A percentile compares a stretch with the other conserved stretches of the same genome.
Conservation (phyloP, 495 filamentous ascomycete genomes). For the Terfezia claveryi region DNA sequence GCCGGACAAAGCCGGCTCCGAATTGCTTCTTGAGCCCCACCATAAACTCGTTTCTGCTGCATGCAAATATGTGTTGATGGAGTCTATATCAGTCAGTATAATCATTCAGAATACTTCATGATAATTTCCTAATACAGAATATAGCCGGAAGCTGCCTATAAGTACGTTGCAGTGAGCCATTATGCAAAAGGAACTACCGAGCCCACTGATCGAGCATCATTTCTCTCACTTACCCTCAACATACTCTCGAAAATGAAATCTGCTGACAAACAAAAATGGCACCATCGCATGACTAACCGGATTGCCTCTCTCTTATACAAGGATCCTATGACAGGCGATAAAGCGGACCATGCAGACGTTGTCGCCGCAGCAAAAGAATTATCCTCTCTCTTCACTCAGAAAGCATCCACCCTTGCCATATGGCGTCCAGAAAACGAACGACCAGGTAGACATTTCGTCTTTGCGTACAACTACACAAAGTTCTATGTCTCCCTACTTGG, state of each 20-base stretch:
- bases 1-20: slow-evolving; percentile 56
- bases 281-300: slow-evolving; percentile 74
- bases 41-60: slow-evolving; percentile 81
- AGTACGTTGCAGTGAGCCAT: slow-evolving; percentile 1
- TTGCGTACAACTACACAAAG: slow-evolving; percentile 69
- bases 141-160: not conserved
- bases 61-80: slow-evolving; percentile 33
- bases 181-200: slow-evolving; percentile 11
- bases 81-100: slow-evolving; percentile 8
- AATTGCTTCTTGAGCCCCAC: slow-evolving; percentile 83
- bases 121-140: too few species aligned
- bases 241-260: slow-evolving; percentile 51
- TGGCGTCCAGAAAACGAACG: slow-evolving; percentile 91
- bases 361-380: slow-evolving; percentile 12
- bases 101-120: not conserved
- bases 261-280: slow-evolving; percentile 90
- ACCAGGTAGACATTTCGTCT: slow-evolving; percentile 79
- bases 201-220: slow-evolving; percentile 36
- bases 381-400: slow-evolving; percentile 15
- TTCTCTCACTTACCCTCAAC: slow-evolving; percentile 53
- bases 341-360: slow-evolving; percentile 5
- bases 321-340: not conserved
- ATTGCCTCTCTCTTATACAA: slow-evolving; percentile 57
- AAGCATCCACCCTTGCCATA: slow-evolving; percentile 26
- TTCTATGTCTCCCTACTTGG: slow-evolving; percentile 57